phyloP scores from a whole-genome alignment of 495 filamentous ascomycete species.

The Penicillium canescens region DNA sequence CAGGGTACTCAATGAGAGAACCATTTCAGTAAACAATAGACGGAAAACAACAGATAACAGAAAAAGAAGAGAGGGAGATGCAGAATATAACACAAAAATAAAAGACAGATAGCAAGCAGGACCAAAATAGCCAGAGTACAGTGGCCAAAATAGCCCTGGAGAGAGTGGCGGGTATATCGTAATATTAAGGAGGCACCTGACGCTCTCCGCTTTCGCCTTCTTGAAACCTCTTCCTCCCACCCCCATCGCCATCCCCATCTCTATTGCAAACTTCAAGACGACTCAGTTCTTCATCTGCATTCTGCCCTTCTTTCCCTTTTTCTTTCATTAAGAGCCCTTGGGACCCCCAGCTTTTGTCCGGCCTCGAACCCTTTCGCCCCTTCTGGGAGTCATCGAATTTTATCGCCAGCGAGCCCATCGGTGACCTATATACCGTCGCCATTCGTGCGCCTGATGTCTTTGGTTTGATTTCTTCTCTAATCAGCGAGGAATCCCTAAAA shows the following conservation, averaged over 20 bases:
- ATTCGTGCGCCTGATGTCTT: conserved; percentile 21
- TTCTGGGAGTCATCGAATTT: conserved; percentile 12
- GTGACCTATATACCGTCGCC: conserved; percentile 3
- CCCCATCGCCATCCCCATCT: conserved; percentile 8
- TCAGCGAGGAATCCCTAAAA: conserved; percentile 13
- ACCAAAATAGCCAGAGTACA: too few relatives aligned
- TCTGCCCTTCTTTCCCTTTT: background rate
- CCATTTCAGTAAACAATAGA: background rate
- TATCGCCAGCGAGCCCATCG: background rate
- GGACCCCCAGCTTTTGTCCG: background rate
- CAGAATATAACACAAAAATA: background rate
- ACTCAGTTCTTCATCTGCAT: background rate
- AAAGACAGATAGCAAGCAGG: too few relatives aligned
- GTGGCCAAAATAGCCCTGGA: conserved; percentile 12
- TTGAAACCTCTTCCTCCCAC: conserved; percentile 21
- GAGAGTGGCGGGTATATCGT: conserved; percentile 23
- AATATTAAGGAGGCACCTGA: conserved; percentile 40
- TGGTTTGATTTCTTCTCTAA: conserved; percentile 11
- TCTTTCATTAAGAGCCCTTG: background rate
- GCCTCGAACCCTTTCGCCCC: conserved; percentile 11
- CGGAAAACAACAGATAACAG: background rate
- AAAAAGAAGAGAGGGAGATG: conserved; percentile 1
- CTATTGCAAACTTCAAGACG: conserved; percentile 1
- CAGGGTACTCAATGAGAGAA: conserved; percentile 1
- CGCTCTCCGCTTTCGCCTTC: conserved; percentile 36